Percentiles rank a stretch among this genome's conserved stretches.
Evolutionary conservation across 2,329 filamentous ascomycete species (phyloP).

Genomic region (Mariannaea sp.): DNA sequence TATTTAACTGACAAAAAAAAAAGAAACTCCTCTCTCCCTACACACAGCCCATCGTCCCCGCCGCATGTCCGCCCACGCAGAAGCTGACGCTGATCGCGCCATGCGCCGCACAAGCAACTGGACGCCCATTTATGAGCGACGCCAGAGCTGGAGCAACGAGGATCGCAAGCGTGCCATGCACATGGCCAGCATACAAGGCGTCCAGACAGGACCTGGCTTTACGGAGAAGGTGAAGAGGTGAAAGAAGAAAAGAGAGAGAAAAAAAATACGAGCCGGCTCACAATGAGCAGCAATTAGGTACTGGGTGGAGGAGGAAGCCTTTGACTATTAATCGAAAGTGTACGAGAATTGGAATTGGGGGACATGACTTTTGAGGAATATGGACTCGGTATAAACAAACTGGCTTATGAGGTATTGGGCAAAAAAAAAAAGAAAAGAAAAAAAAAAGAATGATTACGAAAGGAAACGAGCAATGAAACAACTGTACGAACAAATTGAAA

Average conservation of each 20-base stretch:
- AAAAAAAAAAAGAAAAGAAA: no score
- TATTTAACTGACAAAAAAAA: no score
- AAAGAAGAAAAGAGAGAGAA: no score
- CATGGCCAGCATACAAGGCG: slow-evolving; percentile 48
- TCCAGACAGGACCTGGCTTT: slow-evolving; percentile 49
- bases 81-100: slow-evolving; percentile 41
- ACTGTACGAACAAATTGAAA: neutral
- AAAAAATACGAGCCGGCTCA: no score
- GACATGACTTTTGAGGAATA: no score
- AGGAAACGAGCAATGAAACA: neutral
- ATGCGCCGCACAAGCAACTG: slow-evolving; percentile 47
- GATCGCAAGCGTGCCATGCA: slow-evolving; percentile 59
- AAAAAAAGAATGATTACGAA: neutral
- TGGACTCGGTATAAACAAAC: no score
- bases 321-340: no score
- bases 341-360: no score
- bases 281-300: no score
- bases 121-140: slow-evolving; percentile 52
- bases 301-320: no score
- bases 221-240: no score
- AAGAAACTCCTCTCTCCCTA: neutral
- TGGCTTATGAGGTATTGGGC: no score
- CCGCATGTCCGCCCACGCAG: slow-evolving; percentile 23
- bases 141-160: slow-evolving; percentile 59
- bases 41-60: neutral